Base-by-base conservation (phyloP, 2,329 filamentous ascomycete species). In the Blastomyces percursus region DNA sequence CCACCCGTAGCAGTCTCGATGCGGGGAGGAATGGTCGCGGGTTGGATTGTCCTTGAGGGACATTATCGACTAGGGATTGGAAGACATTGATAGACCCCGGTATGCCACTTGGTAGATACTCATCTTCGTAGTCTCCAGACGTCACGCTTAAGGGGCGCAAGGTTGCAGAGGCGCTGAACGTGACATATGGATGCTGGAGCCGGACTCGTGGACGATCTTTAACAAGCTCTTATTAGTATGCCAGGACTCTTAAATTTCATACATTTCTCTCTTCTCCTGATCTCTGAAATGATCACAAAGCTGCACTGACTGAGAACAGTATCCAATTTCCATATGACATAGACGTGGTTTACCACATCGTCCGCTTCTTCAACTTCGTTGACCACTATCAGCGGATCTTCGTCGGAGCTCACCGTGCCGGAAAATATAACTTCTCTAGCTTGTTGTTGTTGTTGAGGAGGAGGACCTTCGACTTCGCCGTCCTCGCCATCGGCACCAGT, bases 11-110 rank as follows among this genome's bases (percentile, higher is more conserved):
- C 59, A 86, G 79, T 57, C 82, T 76, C 52, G 81, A 80, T 30
- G 83, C 81, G n/a, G 83, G 82, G 12, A 86, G 76, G 63, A 81
- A 81, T 30, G 83, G 80, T 54, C 79, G 73, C 35, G 77, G 75
- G 30, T 50, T 42, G 16, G 50, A 48, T 2, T 44, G 76, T 61
- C 80, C 80, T 38, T 82, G 80, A 52, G 79, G 73, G 27, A 76
- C 74, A 21, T 76, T 74, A 54, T 74, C 76, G 27, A 79, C 77
- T 60, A 86, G 78, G 3, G 83, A 75, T 65, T 84, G 80, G 11
- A 86, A 75, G 19, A 86, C 76, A 64, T 86, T 86, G 11, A 79
- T 73, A 0, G 83, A 81, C n/a, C 81, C 76, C 6, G 82, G 81
- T n/a, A 82, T 74, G 55, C 79, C 75, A 57, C 80, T 79, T 19